Conservation (phyloP, 495 filamentous ascomycete genomes). For the Cercophora scortea region DNA sequence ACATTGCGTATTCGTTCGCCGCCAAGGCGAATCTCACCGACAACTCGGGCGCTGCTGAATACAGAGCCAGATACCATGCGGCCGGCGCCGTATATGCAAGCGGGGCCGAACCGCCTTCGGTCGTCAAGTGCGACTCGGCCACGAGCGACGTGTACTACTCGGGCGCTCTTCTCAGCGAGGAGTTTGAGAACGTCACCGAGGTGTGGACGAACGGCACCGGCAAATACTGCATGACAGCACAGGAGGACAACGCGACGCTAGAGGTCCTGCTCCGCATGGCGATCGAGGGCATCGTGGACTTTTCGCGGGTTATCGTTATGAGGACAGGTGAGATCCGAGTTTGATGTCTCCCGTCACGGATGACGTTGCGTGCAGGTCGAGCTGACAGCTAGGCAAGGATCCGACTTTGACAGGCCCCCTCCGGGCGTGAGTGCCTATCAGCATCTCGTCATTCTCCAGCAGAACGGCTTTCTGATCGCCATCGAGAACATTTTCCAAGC, state of each 20-base stretch:
- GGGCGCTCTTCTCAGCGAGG: conserved; percentile 50
- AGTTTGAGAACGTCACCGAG: conserved; percentile 57
- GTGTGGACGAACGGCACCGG: conserved; percentile 62
- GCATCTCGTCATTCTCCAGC: conserved; percentile 51
- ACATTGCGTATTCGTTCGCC: conserved; percentile 50
- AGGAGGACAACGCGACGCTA: conserved; percentile 69
- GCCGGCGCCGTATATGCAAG: conserved; percentile 38
- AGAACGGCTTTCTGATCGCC: conserved; percentile 51
- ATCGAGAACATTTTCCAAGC: conserved; percentile 61
- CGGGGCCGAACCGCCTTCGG: conserved; percentile 43
- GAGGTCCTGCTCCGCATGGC: conserved; percentile 59
- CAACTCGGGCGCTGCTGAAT: conserved; percentile 40
- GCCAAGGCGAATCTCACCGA: conserved; percentile 49
- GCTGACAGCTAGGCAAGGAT: conserved; percentile 25
- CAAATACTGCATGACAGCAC: conserved; percentile 61
- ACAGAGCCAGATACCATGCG: conserved; percentile 49
- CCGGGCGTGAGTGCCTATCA: conserved; percentile 43
- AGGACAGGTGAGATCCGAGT: conserved; percentile 37
- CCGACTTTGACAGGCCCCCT: conserved; percentile 65
- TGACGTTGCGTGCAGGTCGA: neutral
- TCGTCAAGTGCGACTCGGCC: conserved; percentile 59
- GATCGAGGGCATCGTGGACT: conserved; percentile 50
- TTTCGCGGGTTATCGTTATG: conserved; percentile 63
- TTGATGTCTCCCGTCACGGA: neutral
- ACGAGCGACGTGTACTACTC: conserved; percentile 69